Evolutionary conservation across 768 basidiomycete species (phyloP), one percentile per base, ranked within the genome.

Genomic region (Vararia minispora): DNA sequence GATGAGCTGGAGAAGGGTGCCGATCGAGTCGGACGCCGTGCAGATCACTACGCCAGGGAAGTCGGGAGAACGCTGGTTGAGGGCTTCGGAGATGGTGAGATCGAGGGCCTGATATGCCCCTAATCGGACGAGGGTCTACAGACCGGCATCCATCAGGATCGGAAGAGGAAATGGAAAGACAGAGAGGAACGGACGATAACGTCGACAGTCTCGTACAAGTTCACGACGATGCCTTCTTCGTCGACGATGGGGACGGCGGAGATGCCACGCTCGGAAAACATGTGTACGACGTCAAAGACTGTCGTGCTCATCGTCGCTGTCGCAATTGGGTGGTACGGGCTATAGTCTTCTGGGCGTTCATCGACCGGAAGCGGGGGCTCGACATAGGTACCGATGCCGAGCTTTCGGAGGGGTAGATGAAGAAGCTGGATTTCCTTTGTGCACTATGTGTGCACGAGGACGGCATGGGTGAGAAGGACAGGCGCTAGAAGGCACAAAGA

Each of bases 41-140:
- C 95, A 98, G 14, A 94, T 85, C 38, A 98, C 88, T 6, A 98
- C 92, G 11, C 95, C 95, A 6, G 90, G 87, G 57, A 99, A 99
- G 59, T 98, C 94, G 6, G 86, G 73, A 11, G 89, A 83, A 12
- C 95, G 83, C 54, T 92, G 86, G 45, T 78, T 80, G 34, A 99
- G 71, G 2, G 95, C 95, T 59, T 94, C 84, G 26, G 79, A 76
- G 48, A 99, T 86, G 14, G 84, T 97, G 40, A 95, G 66, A 60
- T 98, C 94, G 13, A 99, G 74, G n/a, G 88, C 79, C 56, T 92
- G 89, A 58, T 98, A 99, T 18, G 83, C 88, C 30, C 92, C 92
- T 32, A 89, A 72, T 27, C 90, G 79, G 29, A 99, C 90, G 21
- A 99, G 79, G 6, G 91, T 95, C 90, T 98, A 54, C 4, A 33